Evolutionary conservation across 306 rosid species (phyloP), one percentile per base, ranked within the genome.

Genomic region (Ammopiptanthus mongolicus): DNA sequence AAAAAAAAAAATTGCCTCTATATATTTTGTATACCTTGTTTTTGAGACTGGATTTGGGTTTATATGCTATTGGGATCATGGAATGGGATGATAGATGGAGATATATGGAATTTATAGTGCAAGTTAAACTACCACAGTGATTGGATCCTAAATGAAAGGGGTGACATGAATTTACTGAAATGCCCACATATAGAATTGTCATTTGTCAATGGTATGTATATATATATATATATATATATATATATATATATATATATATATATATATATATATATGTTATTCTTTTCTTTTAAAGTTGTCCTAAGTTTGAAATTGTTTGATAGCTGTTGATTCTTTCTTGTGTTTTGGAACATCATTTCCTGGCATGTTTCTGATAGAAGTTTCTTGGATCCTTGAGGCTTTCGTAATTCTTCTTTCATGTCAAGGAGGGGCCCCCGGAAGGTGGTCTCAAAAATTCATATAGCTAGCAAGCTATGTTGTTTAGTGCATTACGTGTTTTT

Each of bases 341-440:
- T 22, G 64, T 19, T 68, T 21, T 65, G 2, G 37, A 37, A 34
- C 73, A 64, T 66, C 18, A 58, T 34, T 34, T 70, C 31, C 1
- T 19, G 39, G 56, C 59, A 53, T 23, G 47, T 65, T 77, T 77
- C 41, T 48, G 2, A 48, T 65, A 69, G 70, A 85, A 71, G 68
- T 79, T 81, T 78, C 69, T n/a, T 55, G 51, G 51, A 52, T 60
- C 29, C 73, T 47, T 51, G 21, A 13, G 57, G 60, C 61, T 65
- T 72, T 57, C 31, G 4, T 65, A 18, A 51, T 58, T 78, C 53
- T 68, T 81, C 69, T 78, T 59, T 10, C 6, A 6, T 73, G 47
- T 67, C 13, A 8, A 2, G 59, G 11, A 25, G 22, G 51, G 39
- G 41, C 7, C 17, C 65, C 7, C 18, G 18, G 29, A 23, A 48